Base-by-base conservation (phyloP, 2,329 filamentous ascomycete genomes). In the Trichophaea hybrida region DNA sequence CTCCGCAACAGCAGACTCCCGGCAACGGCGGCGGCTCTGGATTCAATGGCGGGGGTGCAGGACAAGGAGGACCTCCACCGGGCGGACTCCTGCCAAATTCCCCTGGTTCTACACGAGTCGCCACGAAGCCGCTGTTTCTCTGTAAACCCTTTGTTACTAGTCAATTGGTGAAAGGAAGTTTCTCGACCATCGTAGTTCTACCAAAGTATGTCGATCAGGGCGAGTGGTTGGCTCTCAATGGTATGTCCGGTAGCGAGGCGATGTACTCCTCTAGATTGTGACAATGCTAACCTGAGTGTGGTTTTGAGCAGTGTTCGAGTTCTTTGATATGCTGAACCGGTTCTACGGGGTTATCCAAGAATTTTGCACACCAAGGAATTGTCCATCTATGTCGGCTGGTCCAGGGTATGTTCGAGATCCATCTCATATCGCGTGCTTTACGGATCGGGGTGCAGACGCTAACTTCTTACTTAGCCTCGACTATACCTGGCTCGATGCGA, bases 161-260 rank as follows among this genome's bases (percentile, higher is more conserved):
- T 12, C 66, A 68, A 38, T 59, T 69, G 13, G 65, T 96, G 69
- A 94, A 91, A 76, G 91, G 91, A 61, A 97, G 96, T 75, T 96
- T 97, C 71, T 88, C 95, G 84, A 96, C 91, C 8, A 75, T 97
- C 61, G 94, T 90, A 69, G 88, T 89, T 54, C 85, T 90, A 70
- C 91, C 91, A 24, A 90, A 91, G 75, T 90, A 93, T 59, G 87
- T 96, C 50, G 91, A 96, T 69, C 83, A 88, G 71, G 91, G 88
- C 66, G 91, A 97, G 74, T 97, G 91, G 91, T 80, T 96, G 68
- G 90, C 90, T 64, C 88, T 96, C 73, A 91, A 96, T 78, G 84
- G 91, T 94, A 78, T 70, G 75, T 53, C 8, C 4, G 31, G 31
- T 24, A 12, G 48, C 38, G 2, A 12, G 38, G 48, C 48, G 48